These are phyloP conservation scores for Fusarium solani-melongenae DNA, from an alignment of 2,329 filamentous ascomycete genomes.

Conservation along the genomic window DNA sequence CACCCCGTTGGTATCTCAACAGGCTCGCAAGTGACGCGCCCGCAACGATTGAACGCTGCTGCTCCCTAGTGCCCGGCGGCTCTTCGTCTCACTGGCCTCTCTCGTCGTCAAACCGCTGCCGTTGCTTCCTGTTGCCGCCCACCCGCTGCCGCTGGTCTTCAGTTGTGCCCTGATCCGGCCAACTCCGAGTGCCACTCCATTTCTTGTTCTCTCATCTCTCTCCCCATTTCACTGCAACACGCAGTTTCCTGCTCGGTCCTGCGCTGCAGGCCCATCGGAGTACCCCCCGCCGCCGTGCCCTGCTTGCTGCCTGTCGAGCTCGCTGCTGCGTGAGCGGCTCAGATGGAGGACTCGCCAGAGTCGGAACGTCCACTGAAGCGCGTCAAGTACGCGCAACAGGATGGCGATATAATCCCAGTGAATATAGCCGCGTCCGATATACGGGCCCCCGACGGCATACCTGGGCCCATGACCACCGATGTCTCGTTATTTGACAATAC, in stretches of 20 bases:
- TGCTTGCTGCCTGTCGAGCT: conserved; percentile 19
- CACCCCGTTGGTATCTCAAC: conserved; percentile 44
- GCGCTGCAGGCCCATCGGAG: conserved; percentile 30
- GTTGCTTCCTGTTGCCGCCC: conserved; percentile 31
- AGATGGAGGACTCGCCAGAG: conserved; percentile 41
- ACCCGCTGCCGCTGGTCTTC: conserved; percentile 12
- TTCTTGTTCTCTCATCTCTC: conserved; percentile 39
- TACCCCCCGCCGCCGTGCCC: conserved; percentile 20
- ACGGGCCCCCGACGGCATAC: conserved; percentile 12
- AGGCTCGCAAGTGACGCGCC: conserved; percentile 35
- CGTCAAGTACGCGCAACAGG: conserved; percentile 40
- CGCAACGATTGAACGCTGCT: conserved; percentile 33
- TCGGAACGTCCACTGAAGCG: conserved; percentile 44
- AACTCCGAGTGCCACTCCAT: conserved; percentile 34
- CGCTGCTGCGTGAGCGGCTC: conserved; percentile 23
- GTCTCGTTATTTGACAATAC: conserved; percentile 32
- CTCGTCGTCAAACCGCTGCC: conserved; percentile 26
- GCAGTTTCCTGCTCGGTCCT: conserved; percentile 17
- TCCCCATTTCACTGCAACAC: conserved; percentile 26
- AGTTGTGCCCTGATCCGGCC: conserved; percentile 36
- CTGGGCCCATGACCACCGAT: conserved; percentile 23
- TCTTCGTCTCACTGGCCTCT: conserved; percentile 20
- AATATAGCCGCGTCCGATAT: conserved; percentile 25
- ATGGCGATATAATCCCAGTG: conserved; percentile 24
- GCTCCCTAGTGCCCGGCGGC: conserved; percentile 28